Percentiles rank a stretch among this genome's conserved stretches.
Conservation (phyloP, 371 early-diverging fungal genomes). For the Encephalitozoon romaleae region DNA sequence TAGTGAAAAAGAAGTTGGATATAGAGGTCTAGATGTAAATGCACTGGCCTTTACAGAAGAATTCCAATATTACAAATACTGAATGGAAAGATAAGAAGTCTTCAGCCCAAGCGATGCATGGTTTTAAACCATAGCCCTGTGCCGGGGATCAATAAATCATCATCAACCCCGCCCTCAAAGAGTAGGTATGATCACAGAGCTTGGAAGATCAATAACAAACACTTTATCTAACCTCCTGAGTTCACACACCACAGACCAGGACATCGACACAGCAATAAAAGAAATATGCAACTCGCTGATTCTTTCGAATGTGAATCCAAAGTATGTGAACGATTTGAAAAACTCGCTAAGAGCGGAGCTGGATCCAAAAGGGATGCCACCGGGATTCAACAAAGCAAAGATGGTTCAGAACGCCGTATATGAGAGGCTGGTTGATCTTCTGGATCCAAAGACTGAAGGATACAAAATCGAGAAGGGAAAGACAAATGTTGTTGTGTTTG, state of each 20-base stretch:
- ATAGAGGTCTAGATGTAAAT: background rate
- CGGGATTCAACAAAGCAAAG: slow-evolving; percentile 73
- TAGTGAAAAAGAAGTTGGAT: background rate
- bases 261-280: slow-evolving; percentile 50
- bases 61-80: background rate
- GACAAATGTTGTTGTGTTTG: slow-evolving; percentile 87
- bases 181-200: slow-evolving; percentile 41
- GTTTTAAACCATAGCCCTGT: background rate
- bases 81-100: background rate
- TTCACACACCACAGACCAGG: slow-evolving; percentile 26
- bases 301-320: slow-evolving; percentile 78
- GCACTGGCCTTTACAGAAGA: background rate
- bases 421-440: slow-evolving; percentile 79
- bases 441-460: slow-evolving; percentile 80
- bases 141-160: background rate
- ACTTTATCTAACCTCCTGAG: slow-evolving; percentile 32
- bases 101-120: background rate
- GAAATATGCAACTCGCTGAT: slow-evolving; percentile 58
- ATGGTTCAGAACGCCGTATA: slow-evolving; percentile 68
- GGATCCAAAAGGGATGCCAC: slow-evolving; percentile 70
- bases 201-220: slow-evolving; percentile 45
- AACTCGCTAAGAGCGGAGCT: slow-evolving; percentile 75
- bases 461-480: slow-evolving; percentile 75
- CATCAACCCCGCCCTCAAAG: background rate
- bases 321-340: slow-evolving; percentile 72